Evolutionary conservation across 306 rosid species (phyloP).

Genomic region (Medicago lupulina): DNA sequence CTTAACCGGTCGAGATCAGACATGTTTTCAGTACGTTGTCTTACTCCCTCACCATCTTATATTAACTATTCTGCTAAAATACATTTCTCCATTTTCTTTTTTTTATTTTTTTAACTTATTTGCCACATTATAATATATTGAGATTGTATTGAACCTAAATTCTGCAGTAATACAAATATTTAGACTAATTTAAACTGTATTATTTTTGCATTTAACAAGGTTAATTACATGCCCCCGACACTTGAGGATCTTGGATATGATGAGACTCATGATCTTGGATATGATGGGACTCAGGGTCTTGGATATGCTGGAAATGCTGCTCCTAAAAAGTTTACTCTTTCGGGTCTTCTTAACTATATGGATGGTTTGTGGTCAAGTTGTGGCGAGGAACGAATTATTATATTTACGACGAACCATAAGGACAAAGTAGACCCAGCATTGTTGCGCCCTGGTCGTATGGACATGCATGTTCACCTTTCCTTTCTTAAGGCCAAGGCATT

Average conservation of each 20-base stretch:
- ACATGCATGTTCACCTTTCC: slow-evolving; percentile 66
- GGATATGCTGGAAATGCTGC: not conserved
- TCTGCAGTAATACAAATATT: not conserved
- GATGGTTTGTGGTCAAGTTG: slow-evolving; percentile 77
- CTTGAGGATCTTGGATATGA: not conserved
- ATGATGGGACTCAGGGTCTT: too few relatives aligned
- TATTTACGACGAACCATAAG: slow-evolving; percentile 67
- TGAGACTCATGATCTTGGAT: not conserved
- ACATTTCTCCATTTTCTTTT: not conserved
- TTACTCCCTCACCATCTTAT: not conserved
- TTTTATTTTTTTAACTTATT: not conserved
- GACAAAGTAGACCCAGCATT: slow-evolving; percentile 61
- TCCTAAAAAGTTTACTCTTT: slow-evolving; percentile 39
- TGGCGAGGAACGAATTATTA: slow-evolving; percentile 61
- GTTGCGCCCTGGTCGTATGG: slow-evolving; percentile 71
- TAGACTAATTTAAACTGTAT: not conserved
- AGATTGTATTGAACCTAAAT: not conserved
- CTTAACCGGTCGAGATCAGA: slow-evolving; percentile 14
- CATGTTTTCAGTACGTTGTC: not conserved
- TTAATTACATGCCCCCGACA: not conserved
- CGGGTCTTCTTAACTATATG: slow-evolving; percentile 56
- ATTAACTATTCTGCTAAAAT: not conserved
- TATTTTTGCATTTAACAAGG: not conserved
- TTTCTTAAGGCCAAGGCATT: slow-evolving; percentile 53
- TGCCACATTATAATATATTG: too few relatives aligned